Conservation (phyloP, 2,329 filamentous ascomycete species). For the Penicillium paneum region DNA sequence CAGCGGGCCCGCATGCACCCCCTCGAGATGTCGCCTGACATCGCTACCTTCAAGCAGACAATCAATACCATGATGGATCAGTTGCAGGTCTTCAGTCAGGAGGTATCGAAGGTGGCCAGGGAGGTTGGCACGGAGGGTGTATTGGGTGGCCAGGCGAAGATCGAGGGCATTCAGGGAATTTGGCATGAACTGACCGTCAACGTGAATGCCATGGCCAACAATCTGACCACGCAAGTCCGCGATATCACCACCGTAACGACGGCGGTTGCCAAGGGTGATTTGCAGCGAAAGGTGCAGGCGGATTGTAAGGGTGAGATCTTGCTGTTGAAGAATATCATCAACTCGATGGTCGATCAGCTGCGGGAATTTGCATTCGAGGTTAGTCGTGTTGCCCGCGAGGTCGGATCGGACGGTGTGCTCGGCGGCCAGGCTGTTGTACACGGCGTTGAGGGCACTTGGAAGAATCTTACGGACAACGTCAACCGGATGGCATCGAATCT, state of each 20-base stretch:
- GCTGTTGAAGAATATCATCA: conserved; percentile 93
- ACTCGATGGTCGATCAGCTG: conserved; percentile 94
- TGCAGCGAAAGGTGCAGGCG: conserved; percentile 91
- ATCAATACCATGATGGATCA: conserved; percentile 87
- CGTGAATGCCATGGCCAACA: conserved; percentile 80
- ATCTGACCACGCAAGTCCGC: conserved; percentile 80
- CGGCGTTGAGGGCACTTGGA: conserved; percentile 92
- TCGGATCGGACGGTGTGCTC: conserved; percentile 86
- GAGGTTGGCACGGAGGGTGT: conserved; percentile 79
- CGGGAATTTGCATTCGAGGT: conserved; percentile 94
- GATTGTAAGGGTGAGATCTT: conserved; percentile 84
- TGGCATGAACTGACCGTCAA: conserved; percentile 81
- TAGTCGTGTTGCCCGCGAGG: conserved; percentile 86
- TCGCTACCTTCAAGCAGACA: conserved; percentile 59
- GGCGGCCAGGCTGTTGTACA: conserved; percentile 91
- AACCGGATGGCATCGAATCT: conserved; percentile 97
- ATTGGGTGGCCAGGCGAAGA: conserved; percentile 73
- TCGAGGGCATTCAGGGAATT: conserved; percentile 76
- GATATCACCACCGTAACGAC: conserved; percentile 79
- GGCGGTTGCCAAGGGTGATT: conserved; percentile 71
- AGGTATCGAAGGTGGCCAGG: conserved; percentile 73
- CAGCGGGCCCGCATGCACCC: conserved; percentile 24
- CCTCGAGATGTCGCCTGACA: conserved; percentile 25
- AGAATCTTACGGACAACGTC: conserved; percentile 85
- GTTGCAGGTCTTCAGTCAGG: conserved; percentile 72